Percentiles rank a stretch among this genome's conserved stretches.
Conservation (phyloP, 73 alveolate genomes). For the Paramecium pentaurelia region DNA sequence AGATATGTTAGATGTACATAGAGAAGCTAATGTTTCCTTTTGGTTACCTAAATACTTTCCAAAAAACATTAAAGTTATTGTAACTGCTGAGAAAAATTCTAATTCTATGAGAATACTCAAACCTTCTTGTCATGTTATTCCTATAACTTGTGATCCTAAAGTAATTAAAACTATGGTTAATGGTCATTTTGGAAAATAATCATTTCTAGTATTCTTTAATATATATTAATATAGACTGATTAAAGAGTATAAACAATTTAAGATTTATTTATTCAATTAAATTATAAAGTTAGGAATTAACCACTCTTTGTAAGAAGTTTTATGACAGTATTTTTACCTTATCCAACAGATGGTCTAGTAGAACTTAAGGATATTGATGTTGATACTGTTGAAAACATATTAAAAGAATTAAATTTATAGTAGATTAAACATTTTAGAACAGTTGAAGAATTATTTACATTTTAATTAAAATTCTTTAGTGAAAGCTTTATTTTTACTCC, state of each 20-base stretch:
- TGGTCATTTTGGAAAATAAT: neutral
- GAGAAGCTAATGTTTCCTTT: conserved; percentile 73
- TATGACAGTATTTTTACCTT: conserved; percentile 43
- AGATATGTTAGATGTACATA: conserved; percentile 55
- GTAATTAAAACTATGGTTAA: neutral
- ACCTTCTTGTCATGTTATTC: conserved; percentile 26
- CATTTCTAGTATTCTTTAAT: neutral
- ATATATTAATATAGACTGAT: neutral
- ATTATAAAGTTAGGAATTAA: neutral
- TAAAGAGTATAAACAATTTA: neutral
- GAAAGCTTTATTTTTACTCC: neutral
- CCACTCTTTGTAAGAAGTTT: conserved; percentile 17
- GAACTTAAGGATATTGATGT: neutral
- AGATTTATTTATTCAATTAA: neutral
- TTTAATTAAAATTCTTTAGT: conserved; percentile 18
- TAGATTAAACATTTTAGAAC: neutral
- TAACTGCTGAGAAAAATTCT: conserved; percentile 68
- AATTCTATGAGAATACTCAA: conserved; percentile 59
- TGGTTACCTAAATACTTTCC: conserved; percentile 83
- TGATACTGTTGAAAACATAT: neutral
- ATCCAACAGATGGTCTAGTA: conserved; percentile 56
- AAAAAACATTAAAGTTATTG: conserved; percentile 70
- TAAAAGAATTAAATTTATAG: conserved; percentile 24
- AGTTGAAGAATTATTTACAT: conserved; percentile 49
- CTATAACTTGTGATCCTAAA: neutral